Evolutionary conservation across 2,329 filamentous ascomycete genomes (phyloP).

Genomic region (Fusarium pseudonygamai): DNA sequence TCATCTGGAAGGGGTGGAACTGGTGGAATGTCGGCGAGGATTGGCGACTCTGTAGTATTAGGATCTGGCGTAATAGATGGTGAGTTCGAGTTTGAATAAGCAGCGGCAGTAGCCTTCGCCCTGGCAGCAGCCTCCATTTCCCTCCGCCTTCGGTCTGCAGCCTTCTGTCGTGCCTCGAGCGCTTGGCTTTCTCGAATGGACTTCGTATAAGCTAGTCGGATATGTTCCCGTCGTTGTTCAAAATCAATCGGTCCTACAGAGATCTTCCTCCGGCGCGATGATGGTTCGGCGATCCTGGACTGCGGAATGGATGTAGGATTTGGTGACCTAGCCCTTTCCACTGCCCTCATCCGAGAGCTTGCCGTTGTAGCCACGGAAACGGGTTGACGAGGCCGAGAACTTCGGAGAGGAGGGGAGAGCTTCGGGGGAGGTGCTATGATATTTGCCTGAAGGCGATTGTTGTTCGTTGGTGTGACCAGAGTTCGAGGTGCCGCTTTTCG

Average conservation of each 20-base stretch:
- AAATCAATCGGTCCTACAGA: slow-evolving; percentile 83
- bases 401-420: slow-evolving; percentile 80
- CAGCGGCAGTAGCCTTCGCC: slow-evolving; percentile 49
- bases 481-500: slow-evolving; percentile 55
- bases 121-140: slow-evolving; percentile 59
- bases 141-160: slow-evolving; percentile 61
- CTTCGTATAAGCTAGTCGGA: slow-evolving; percentile 85
- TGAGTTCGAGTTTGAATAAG: slow-evolving; percentile 26
- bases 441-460: slow-evolving; percentile 74
- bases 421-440: slow-evolving; percentile 76
- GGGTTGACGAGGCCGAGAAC: slow-evolving; percentile 81
- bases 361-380: slow-evolving; percentile 79
- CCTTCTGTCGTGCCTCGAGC: slow-evolving; percentile 62
- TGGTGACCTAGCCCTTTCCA: slow-evolving; percentile 65
- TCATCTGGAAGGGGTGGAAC: slow-evolving; percentile 34
- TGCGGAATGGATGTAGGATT: slow-evolving; percentile 46
- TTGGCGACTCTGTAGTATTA: slow-evolving; percentile 15
- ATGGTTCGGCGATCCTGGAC: slow-evolving; percentile 49
- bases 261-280: slow-evolving; percentile 60
- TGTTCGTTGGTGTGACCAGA: slow-evolving; percentile 60
- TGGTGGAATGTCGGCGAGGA: slow-evolving; percentile 33
- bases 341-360: slow-evolving; percentile 72
- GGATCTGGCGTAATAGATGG: slow-evolving; percentile 30
- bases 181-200: slow-evolving; percentile 80
- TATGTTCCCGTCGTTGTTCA: slow-evolving; percentile 80